phyloP scores from a whole-genome alignment of 805 yeast species.

The Kregervanrija pseudodelftensis region DNA sequence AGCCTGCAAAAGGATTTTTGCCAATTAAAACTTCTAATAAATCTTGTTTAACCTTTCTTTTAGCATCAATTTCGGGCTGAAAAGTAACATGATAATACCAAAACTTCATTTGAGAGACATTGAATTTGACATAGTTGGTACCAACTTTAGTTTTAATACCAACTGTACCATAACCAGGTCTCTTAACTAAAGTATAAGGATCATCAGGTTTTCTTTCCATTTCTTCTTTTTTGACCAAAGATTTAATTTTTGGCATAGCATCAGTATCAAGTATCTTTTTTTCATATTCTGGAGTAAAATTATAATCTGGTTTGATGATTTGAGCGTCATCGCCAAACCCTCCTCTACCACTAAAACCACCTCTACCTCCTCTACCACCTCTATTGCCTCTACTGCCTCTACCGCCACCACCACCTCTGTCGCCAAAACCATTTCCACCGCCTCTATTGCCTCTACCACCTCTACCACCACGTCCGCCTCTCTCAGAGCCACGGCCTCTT shows the following conservation, averaged over 20 bases:
- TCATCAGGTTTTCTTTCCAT: constrained; percentile 9
- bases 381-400: constrained; percentile 8
- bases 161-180: constrained; percentile 20
- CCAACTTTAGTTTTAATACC: constrained; percentile 19
- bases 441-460: constrained; percentile 1
- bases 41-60: constrained; percentile 15
- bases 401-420: constrained; percentile 3
- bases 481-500: not conserved
- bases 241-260: constrained; percentile 10
- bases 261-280: constrained; percentile 8
- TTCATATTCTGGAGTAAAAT: constrained; percentile 14
- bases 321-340: constrained; percentile 10
- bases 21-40: constrained; percentile 15
- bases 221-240: constrained; percentile 7
- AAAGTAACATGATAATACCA: constrained; percentile 19
- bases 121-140: constrained; percentile 15
- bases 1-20: constrained; percentile 12
- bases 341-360: constrained; percentile 11
- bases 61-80: constrained; percentile 13
- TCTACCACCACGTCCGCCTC: constrained; percentile 8
- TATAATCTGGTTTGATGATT: constrained; percentile 14
- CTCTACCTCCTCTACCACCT: constrained; percentile 13
- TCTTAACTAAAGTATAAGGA: constrained; percentile 9
- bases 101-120: constrained; percentile 12
- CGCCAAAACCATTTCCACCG: constrained; percentile 4